Evolutionary conservation across 2,329 filamentous ascomycete genomes (phyloP).

Genomic region (Arthrobotrys sinensis): DNA sequence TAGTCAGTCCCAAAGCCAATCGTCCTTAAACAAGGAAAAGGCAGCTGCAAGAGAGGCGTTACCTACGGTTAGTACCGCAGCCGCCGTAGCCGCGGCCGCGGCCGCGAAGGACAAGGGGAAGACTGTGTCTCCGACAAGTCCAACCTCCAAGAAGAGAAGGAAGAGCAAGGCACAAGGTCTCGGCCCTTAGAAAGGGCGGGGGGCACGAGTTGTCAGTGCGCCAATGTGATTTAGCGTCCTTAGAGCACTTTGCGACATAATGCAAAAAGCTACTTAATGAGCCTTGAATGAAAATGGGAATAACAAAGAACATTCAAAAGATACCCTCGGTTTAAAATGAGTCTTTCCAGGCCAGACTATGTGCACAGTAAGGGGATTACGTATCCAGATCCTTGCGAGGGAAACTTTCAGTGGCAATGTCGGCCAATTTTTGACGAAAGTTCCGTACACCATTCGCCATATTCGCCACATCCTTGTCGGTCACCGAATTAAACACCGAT

Average conservation of each 20-base stretch:
- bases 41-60: conserved; percentile 49
- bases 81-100: conserved; percentile 41
- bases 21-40: conserved; percentile 40
- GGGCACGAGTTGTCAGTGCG: not conserved
- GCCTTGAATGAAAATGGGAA: conserved; percentile 9
- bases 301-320: not conserved
- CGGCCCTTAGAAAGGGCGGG: conserved; percentile 10
- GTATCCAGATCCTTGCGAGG: conserved; percentile 27
- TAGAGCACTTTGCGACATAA: not conserved
- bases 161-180: conserved; percentile 57
- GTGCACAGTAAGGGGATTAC: not conserved
- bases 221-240: conserved; percentile 7
- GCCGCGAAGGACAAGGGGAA: conserved; percentile 56
- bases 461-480: conserved; percentile 41
- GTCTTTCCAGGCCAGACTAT: not conserved
- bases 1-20: conserved; percentile 49
- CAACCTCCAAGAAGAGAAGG: conserved; percentile 57
- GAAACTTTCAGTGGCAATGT: conserved; percentile 41
- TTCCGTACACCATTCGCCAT: conserved; percentile 8
- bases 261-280: not conserved
- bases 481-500: conserved; percentile 44
- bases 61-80: conserved; percentile 51
- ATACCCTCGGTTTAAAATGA: not conserved
- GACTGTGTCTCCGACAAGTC: conserved; percentile 51
- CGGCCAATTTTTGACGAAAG: conserved; percentile 15